A percentile compares a stretch with the other conserved stretches of the same genome.
These are phyloP conservation scores for Phytophthora citrophthora DNA, from an alignment of 352 stramenopile genomes.

Conservation along the genomic window DNA sequence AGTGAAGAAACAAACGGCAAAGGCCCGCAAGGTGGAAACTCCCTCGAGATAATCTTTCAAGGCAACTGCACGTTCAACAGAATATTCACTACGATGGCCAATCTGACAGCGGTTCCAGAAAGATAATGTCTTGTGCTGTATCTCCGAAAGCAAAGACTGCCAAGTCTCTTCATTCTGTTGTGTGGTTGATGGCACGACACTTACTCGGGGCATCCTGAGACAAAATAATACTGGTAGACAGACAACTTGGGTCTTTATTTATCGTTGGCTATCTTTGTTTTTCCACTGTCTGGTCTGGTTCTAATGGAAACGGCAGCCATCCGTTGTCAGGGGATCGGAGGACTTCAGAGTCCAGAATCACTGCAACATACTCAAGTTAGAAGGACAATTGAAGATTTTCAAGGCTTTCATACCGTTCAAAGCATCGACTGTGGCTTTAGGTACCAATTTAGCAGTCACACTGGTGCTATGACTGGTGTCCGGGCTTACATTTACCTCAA, in stretches of 20 bases:
- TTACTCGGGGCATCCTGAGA: not conserved
- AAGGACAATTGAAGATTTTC: too few relatives aligned
- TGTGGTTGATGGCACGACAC: not conserved
- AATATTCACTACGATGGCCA: not conserved
- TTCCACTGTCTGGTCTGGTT: not conserved
- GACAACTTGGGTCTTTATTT: not conserved
- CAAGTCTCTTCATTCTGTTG: not conserved
- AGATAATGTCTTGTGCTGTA: not conserved
- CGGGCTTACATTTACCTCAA: slow-evolving; percentile 90
- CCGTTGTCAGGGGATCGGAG: slow-evolving; percentile 23
- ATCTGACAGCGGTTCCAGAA: not conserved
- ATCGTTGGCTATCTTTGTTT: too few relatives aligned
- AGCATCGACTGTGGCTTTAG: slow-evolving; percentile 53
- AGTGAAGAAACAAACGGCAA: not conserved
- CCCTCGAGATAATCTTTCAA: not conserved
- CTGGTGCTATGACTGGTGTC: slow-evolving; percentile 84
- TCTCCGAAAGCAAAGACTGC: not conserved
- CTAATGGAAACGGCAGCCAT: slow-evolving; percentile 21
- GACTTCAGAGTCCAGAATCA: slow-evolving; percentile 23
- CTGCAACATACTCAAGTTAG: slow-evolving; percentile 8
- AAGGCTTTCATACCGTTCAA: slow-evolving; percentile 49
- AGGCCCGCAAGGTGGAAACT: not conserved
- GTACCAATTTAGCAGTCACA: slow-evolving; percentile 59
- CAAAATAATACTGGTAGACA: not conserved
- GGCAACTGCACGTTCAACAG: not conserved